Evolutionary conservation across 1,284 basidiomycete species (phyloP).

Genomic region (Tilletia indica): DNA sequence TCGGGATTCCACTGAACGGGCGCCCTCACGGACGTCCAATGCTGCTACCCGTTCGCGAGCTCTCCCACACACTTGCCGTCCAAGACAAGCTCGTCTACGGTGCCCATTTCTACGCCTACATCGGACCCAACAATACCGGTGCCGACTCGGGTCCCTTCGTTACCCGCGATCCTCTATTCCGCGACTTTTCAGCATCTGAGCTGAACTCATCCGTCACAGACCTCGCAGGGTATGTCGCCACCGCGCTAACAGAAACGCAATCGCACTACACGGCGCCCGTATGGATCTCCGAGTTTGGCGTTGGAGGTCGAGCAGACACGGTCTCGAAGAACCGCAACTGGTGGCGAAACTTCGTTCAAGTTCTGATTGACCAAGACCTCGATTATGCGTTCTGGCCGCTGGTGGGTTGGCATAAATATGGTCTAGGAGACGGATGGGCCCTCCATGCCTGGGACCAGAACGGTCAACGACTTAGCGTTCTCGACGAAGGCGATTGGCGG

Average conservation of each 20-base stretch:
- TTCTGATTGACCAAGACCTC: slow-evolving; percentile 19
- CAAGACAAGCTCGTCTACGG: slow-evolving; percentile 28
- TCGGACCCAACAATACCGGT: slow-evolving; percentile 25
- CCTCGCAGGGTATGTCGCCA: slow-evolving; percentile 24
- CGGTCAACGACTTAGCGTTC: slow-evolving; percentile 18
- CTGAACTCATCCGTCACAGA: background rate
- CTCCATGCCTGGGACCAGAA: slow-evolving; percentile 18
- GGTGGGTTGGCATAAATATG: slow-evolving; percentile 24
- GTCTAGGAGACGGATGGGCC: slow-evolving; percentile 22
- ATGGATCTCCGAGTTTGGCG: slow-evolving; percentile 26
- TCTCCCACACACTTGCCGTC: slow-evolving; percentile 22
- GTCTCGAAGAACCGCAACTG: slow-evolving; percentile 18
- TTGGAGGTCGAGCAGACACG: slow-evolving; percentile 19
- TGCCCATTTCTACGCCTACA: slow-evolving; percentile 27
- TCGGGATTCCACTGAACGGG: slow-evolving; percentile 22
- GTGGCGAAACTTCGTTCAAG: slow-evolving; percentile 21
- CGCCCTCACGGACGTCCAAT: slow-evolving; percentile 22
- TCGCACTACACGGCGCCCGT: slow-evolving; percentile 26
- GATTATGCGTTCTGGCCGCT: slow-evolving; percentile 27
- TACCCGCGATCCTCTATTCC: slow-evolving; percentile 20
- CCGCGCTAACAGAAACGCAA: background rate
- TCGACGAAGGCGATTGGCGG: slow-evolving; percentile 24
- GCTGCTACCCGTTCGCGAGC: slow-evolving; percentile 19
- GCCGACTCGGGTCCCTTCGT: slow-evolving; percentile 15
- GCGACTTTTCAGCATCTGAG: slow-evolving; percentile 17